Evolutionary conservation across 1,284 basidiomycete genomes (phyloP).

Genomic region (Ceratobasidium sp.): DNA sequence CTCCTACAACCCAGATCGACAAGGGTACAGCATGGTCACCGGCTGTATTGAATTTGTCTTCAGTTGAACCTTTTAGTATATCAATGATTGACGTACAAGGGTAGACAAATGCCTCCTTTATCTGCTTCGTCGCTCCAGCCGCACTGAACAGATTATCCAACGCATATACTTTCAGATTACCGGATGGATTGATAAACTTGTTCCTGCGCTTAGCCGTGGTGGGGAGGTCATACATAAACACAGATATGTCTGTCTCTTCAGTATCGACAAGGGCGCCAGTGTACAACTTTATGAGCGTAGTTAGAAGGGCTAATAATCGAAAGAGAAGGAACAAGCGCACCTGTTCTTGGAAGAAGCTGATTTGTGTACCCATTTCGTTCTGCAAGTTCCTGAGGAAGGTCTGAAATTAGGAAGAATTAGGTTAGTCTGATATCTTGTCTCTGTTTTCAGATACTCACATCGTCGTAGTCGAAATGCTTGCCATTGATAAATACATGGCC

Average conservation of each 20-base stretch:
- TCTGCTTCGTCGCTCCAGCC: constrained; percentile 17
- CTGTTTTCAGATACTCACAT: constrained; percentile 65
- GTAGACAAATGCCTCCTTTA: constrained; percentile 70
- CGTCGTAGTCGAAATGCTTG: constrained; percentile 76
- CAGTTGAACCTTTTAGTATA: neutral
- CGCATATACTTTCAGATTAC: constrained; percentile 64
- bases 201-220: constrained; percentile 78
- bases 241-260: constrained; percentile 64
- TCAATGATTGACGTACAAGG: constrained; percentile 61
- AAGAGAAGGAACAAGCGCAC: constrained; percentile 56
- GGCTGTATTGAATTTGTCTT: constrained; percentile 36
- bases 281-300: constrained; percentile 67
- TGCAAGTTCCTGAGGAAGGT: constrained; percentile 77
- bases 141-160: constrained; percentile 59
- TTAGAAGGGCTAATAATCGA: constrained; percentile 42
- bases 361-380: constrained; percentile 69
- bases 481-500: constrained; percentile 91
- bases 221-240: constrained; percentile 91
- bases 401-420: constrained; percentile 59
- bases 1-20: constrained; percentile 79
- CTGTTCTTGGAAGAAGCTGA: constrained; percentile 79
- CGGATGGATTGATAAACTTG: constrained; percentile 71
- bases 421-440: neutral
- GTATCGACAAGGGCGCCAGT: constrained; percentile 71
- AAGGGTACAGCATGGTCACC: constrained; percentile 54